Base-by-base conservation (phyloP, 371 early-diverging fungal genomes). In the Mucor ambiguus region DNA sequence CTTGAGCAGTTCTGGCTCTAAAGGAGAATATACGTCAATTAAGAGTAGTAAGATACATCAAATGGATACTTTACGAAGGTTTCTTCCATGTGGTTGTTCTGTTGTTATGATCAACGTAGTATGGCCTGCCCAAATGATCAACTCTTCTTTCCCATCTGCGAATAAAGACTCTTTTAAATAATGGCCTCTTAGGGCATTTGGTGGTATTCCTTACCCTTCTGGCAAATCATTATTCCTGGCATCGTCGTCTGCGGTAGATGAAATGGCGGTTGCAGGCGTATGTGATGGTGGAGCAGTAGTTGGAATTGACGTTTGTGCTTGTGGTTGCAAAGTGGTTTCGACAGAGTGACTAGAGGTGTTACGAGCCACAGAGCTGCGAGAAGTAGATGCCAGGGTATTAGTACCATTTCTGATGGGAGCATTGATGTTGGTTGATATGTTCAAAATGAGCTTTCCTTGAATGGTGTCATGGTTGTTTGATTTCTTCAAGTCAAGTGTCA, bases 401-500 rank as follows among this genome's bases (percentile, higher is more conserved):
- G 78, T 75, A 44, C 79, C 76, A 46, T 79, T 75, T 29, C 78
- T 70, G 46, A 79, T 79, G 35, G 77, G 75, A 10, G 74, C 76
- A 60, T 78, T 85, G 18, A 79, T 80, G 70, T 89, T 86, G 57
- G 90, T 88, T 28, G 91, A 85, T 54, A 92, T 69, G 64, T 88
- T 91, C 60, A 92, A 67, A 59, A 90, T 88, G 29, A 94, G 78
- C 66, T 95, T 92, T 56, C 98, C 98, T 62, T 92, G 92, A 10
- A 96, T 92, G 2, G 87, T 78, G 57, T 96, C 96, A 67, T 85
- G 89, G 54, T 83, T 84, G 67, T 90, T 92, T 3, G 93, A 90
- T 73, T 93, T 94, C 63, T 93, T 93, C 64, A 96, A 78, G 60
- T 95, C 95, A 58, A 92, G 82, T 11, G 92, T 94, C 29, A 96